Percentiles rank a stretch among this genome's conserved stretches.
Conservation (phyloP, 345 rosid genomes). For the Boechera retrofracta region DNA sequence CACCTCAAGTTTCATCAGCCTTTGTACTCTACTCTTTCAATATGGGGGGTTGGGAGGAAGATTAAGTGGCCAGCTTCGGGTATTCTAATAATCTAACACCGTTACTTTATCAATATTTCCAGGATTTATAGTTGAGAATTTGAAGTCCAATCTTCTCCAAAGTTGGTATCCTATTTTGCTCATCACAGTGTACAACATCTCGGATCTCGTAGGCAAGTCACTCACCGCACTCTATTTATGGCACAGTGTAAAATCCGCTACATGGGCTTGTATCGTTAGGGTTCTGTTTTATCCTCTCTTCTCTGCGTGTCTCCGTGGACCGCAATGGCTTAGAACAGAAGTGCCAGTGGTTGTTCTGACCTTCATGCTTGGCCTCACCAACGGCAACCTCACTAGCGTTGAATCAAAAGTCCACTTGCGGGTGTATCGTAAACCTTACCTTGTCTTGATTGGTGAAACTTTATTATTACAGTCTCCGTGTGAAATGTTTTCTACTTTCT, state of each 20-base stretch:
- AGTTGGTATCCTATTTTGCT: conserved; percentile 89
- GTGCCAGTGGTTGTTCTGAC: conserved; percentile 66
- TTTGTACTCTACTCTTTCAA: conserved; percentile 42
- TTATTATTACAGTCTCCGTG: conserved; percentile 4
- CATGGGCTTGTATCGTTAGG: conserved; percentile 71
- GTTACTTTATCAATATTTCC: conserved; percentile 90
- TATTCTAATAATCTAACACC: conserved; percentile 62
- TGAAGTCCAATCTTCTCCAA: conserved; percentile 57
- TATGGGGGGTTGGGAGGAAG: conserved; percentile 61
- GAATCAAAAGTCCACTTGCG: conserved; percentile 35
- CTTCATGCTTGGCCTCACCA: conserved; percentile 74
- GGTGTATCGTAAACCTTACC: neutral
- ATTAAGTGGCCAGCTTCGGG: conserved; percentile 66
- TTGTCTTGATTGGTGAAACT: conserved; percentile 18
- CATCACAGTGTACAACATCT: conserved; percentile 71
- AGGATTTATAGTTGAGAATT: conserved; percentile 74
- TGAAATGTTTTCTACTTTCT: conserved; percentile 9
- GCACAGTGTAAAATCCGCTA: conserved; percentile 59
- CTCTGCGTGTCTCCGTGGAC: conserved; percentile 77
- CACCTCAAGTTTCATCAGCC: conserved; percentile 48
- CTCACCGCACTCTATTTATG: conserved; percentile 64
- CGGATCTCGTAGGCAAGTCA: conserved; percentile 84
- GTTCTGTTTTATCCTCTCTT: conserved; percentile 78
- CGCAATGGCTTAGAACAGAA: conserved; percentile 80
- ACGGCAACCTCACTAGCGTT: conserved; percentile 87